phyloP scores from a whole-genome alignment of 768 basidiomycete genomes.

The Lyophyllum atratum region DNA sequence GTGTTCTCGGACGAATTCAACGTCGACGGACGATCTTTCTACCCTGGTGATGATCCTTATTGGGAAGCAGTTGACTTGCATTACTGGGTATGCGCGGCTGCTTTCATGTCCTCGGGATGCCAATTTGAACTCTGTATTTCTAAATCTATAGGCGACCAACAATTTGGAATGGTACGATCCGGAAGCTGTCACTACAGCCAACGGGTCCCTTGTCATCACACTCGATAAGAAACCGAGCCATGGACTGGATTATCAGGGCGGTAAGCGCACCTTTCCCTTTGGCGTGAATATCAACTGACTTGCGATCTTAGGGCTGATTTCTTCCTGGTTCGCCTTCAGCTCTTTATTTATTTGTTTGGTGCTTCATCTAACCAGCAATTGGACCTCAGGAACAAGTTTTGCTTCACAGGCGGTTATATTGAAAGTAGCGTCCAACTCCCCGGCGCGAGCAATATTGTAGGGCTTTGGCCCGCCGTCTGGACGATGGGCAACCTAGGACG shows the following conservation, averaged over 20 bases:
- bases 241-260: constrained; percentile 70
- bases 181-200: constrained; percentile 68
- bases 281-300: constrained; percentile 29
- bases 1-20: constrained; percentile 86
- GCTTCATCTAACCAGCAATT: constrained; percentile 32
- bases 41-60: constrained; percentile 83
- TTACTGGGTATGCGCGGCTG: constrained; percentile 57
- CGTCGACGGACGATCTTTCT: constrained; percentile 69
- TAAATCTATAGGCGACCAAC: constrained; percentile 49
- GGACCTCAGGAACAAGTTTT: constrained; percentile 76
- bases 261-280: constrained; percentile 31
- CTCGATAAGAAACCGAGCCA: constrained; percentile 64
- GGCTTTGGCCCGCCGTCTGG: constrained; percentile 84
- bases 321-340: constrained; percentile 36
- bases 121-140: not conserved
- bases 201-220: constrained; percentile 76
- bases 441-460: constrained; percentile 63
- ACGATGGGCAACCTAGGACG: constrained; percentile 70
- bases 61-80: constrained; percentile 82
- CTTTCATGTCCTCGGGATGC: not conserved
- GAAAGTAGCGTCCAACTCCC: constrained; percentile 67
- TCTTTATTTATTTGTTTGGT: not conserved
- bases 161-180: constrained; percentile 91
- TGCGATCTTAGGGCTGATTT: constrained; percentile 37
- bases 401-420: constrained; percentile 82